phyloP scores from a whole-genome alignment of 2,329 filamentous ascomycete species.

The Boeremia exigua region DNA sequence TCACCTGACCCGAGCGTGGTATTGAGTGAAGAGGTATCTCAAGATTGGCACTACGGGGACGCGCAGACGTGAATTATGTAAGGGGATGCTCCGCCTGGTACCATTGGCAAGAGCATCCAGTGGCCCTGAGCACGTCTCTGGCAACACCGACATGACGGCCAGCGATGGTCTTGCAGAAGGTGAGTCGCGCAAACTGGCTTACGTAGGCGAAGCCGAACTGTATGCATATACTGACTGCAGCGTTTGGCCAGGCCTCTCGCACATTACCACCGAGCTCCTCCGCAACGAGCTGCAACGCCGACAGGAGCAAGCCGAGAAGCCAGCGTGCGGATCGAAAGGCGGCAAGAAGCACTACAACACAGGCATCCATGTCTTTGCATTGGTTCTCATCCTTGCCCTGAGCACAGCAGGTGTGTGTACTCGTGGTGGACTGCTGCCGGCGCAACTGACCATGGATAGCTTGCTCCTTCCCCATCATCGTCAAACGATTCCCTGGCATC shows the following conservation, averaged over 20 bases:
- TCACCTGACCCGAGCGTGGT: slow-evolving; percentile 1
- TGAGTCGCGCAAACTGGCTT: slow-evolving; percentile 14
- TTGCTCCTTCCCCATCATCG: slow-evolving; percentile 50
- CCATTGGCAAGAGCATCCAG: slow-evolving; percentile 16
- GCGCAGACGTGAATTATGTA: slow-evolving; percentile 15
- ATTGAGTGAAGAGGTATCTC: not conserved
- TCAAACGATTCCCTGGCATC: slow-evolving; percentile 47
- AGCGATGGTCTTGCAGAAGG: slow-evolving; percentile 24
- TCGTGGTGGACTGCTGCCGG: not conserved
- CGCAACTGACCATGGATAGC: slow-evolving; percentile 35
- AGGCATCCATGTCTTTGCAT: slow-evolving; percentile 62
- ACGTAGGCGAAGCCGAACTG: not conserved
- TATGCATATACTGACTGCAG: slow-evolving; percentile 21
- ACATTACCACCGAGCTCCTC: slow-evolving; percentile 52
- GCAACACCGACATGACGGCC: slow-evolving; percentile 29
- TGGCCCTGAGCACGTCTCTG: slow-evolving; percentile 18
- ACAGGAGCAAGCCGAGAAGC: slow-evolving; percentile 49
- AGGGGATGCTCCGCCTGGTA: slow-evolving; percentile 24
- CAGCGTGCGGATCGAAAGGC: slow-evolving; percentile 60
- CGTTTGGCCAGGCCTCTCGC: slow-evolving; percentile 35
- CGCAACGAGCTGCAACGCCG: slow-evolving; percentile 58
- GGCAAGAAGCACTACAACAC: slow-evolving; percentile 60
- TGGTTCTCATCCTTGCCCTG: slow-evolving; percentile 62
- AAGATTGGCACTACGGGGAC: slow-evolving; percentile 3
- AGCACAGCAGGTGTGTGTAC: slow-evolving; percentile 57